These are phyloP conservation scores for Ogataea allantospora DNA, from an alignment of 805 yeast genomes.

Conservation along the genomic window DNA sequence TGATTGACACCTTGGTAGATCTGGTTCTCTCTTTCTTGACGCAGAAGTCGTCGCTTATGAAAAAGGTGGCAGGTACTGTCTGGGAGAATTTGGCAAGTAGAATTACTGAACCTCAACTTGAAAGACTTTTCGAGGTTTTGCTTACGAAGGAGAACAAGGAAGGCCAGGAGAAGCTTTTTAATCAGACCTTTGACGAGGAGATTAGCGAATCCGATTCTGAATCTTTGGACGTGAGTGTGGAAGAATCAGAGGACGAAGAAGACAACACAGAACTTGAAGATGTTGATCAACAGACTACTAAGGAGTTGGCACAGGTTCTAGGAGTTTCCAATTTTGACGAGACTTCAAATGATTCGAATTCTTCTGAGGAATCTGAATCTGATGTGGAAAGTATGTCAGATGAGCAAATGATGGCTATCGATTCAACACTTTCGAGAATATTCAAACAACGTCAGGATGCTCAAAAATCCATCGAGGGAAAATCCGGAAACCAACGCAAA, in stretches of 20 bases:
- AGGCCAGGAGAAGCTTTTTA: conserved; percentile 77
- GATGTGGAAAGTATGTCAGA: conserved; percentile 89
- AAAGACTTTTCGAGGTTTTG: conserved; percentile 53
- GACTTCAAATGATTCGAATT: conserved; percentile 29
- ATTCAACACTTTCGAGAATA: conserved; percentile 75
- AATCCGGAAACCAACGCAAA: conserved; percentile 64
- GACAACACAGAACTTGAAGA: conserved; percentile 38
- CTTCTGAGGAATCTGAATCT: conserved; percentile 52
- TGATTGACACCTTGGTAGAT: conserved; percentile 43
- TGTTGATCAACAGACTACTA: conserved; percentile 47
- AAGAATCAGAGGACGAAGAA: conserved; percentile 38
- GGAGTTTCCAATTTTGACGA: conserved; percentile 43
- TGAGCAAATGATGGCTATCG: conserved; percentile 94
- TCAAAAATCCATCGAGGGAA: conserved; percentile 44
- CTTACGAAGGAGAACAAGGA: conserved; percentile 71
- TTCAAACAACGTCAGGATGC: conserved; percentile 81
- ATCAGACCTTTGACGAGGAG: conserved; percentile 43
- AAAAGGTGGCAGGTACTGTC: conserved; percentile 49
- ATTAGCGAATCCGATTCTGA: conserved; percentile 29
- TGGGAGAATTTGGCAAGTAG: conserved; percentile 51
- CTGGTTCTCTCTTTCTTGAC: conserved; percentile 56
- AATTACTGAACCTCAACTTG: conserved; percentile 44
- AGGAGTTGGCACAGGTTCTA: conserved; percentile 67
- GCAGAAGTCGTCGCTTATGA: conserved; percentile 55
- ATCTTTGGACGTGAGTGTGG: conserved; percentile 36